These are phyloP conservation scores for Backusella psychrophila DNA, from an alignment of 192 early-diverging fungal genomes.

Conservation along the genomic window DNA sequence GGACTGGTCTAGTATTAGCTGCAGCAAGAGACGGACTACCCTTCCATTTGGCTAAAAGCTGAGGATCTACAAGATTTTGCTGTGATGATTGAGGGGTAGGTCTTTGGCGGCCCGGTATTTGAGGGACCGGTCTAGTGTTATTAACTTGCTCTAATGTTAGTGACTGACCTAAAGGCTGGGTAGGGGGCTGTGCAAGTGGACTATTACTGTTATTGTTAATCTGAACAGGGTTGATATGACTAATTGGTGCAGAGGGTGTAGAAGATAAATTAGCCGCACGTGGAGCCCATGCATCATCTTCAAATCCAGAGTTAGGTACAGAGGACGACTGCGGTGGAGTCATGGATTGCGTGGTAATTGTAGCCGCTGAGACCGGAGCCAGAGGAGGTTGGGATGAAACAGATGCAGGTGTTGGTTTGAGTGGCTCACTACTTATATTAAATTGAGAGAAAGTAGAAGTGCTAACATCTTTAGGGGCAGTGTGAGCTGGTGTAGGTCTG, in stretches of 20 bases:
- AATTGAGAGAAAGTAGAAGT: constrained; percentile 13
- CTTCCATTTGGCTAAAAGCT: constrained; percentile 25
- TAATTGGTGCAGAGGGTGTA: background rate
- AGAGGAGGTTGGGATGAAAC: constrained; percentile 21
- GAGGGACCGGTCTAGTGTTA: background rate
- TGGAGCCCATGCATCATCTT: constrained; percentile 57
- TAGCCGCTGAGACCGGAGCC: background rate
- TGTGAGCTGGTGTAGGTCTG: constrained; percentile 46
- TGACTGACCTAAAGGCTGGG: background rate
- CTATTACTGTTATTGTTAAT: background rate
- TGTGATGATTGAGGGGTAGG: background rate
- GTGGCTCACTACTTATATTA: constrained; percentile 15
- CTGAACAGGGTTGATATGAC: background rate
- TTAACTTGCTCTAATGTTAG: background rate
- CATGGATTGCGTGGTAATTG: background rate
- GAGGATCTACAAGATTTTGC: background rate
- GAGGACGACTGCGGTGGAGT: background rate
- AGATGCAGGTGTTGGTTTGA: constrained; percentile 31
- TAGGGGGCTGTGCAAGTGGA: background rate
- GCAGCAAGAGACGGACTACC: constrained; percentile 18
- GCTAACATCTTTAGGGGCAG: constrained; percentile 50
- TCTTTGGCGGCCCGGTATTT: background rate
- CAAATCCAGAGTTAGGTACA: constrained; percentile 34
- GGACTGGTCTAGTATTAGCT: constrained; percentile 12
- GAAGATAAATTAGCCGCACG: constrained; percentile 29